These are phyloP conservation scores for Populus alba DNA, from an alignment of 345 rosid species.

Conservation along the genomic window DNA sequence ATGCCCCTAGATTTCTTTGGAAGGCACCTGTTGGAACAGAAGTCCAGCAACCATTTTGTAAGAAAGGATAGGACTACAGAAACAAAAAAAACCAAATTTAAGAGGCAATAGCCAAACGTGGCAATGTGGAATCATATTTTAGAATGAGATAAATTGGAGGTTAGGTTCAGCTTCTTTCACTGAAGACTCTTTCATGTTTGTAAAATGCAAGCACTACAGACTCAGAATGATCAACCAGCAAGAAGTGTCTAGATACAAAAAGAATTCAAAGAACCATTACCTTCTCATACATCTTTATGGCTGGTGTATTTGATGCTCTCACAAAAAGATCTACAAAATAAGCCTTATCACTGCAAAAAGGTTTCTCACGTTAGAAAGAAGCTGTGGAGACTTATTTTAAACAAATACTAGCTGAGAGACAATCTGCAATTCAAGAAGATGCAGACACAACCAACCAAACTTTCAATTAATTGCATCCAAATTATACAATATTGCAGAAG, in stretches of 20 bases:
- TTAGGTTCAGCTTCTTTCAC: background rate
- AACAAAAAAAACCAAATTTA: background rate
- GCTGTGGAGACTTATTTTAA: background rate
- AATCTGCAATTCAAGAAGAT: background rate
- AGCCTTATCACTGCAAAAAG: conserved; percentile 69
- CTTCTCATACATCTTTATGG: conserved; percentile 98
- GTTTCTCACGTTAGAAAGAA: conserved; percentile 9
- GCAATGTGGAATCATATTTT: background rate
- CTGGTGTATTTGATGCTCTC: conserved; percentile 92
- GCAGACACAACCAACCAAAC: background rate
- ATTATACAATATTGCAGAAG: background rate
- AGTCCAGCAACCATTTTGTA: background rate
- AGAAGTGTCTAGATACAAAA: background rate
- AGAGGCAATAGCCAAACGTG: background rate
- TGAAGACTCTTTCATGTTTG: background rate
- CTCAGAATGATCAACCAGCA: conserved; percentile 1
- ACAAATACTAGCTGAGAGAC: background rate
- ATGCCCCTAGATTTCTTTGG: background rate
- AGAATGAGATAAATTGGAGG: background rate
- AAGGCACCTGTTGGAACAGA: background rate
- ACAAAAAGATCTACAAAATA: conserved; percentile 95
- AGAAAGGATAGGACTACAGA: background rate
- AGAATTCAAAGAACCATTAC: conserved; percentile 29
- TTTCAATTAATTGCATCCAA: background rate
- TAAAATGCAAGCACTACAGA: background rate